Percentiles rank a stretch among this genome's conserved stretches.
Conservation (phyloP, 148 eudicot species). For the Amaranthus cruentus region DNA sequence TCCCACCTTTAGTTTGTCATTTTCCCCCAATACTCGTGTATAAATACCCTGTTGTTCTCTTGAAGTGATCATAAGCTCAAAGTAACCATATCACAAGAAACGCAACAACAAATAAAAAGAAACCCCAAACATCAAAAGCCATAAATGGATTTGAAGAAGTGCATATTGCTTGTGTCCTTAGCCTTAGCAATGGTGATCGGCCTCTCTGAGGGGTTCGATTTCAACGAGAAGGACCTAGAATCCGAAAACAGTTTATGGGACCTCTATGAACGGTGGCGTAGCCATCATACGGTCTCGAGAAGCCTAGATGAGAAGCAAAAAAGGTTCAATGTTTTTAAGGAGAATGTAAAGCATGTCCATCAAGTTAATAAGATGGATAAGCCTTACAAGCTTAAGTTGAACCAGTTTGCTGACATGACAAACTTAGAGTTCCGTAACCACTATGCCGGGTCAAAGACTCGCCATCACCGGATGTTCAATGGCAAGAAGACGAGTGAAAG, state of each 20-base stretch:
- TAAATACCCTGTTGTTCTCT: too few relatives aligned
- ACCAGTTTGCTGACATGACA: constrained; percentile 36
- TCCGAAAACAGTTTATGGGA: constrained; percentile 25
- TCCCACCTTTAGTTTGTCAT: too few relatives aligned
- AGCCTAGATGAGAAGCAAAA: constrained; percentile 24
- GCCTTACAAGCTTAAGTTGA: constrained; percentile 34
- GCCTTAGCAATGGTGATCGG: constrained; percentile 19
- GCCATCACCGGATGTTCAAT: constrained; percentile 21
- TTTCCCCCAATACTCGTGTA: too few relatives aligned
- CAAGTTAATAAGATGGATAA: constrained; percentile 29
- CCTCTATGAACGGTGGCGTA: constrained; percentile 35
- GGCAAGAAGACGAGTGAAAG: not conserved
- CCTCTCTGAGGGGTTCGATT: constrained; percentile 23
- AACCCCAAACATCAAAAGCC: not conserved
- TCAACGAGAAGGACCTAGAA: constrained; percentile 23
- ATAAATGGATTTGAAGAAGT: constrained; percentile 2
- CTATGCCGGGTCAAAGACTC: constrained; percentile 26
- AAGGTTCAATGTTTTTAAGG: constrained; percentile 38
- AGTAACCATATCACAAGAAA: not conserved
- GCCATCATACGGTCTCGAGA: constrained; percentile 28
- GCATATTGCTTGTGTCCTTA: not conserved
- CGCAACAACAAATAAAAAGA: not conserved
- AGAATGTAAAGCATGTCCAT: constrained; percentile 27
- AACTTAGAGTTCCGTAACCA: constrained; percentile 26
- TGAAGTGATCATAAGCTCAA: too few relatives aligned